Percentiles rank a stretch among this genome's conserved stretches.
These are phyloP conservation scores for Trypanosoma melophagium DNA, from an alignment of 208 protist species.

Conservation along the genomic window DNA sequence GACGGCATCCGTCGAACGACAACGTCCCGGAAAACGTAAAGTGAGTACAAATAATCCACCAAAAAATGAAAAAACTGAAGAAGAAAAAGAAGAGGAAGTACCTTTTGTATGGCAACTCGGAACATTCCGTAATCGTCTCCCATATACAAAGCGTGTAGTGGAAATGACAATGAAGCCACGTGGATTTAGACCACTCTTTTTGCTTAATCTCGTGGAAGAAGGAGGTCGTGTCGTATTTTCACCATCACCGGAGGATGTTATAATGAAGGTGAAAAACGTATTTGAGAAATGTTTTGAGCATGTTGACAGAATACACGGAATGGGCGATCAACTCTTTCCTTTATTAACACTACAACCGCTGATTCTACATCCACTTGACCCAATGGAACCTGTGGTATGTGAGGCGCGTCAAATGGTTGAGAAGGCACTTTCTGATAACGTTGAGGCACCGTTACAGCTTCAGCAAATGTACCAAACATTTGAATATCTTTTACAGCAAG, in stretches of 20 bases:
- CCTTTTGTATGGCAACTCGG: conserved; percentile 70
- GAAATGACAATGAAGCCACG: conserved; percentile 67
- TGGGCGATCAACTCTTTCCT: conserved; percentile 93
- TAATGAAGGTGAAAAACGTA: conserved; percentile 51
- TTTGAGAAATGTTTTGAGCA: conserved; percentile 82
- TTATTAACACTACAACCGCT: conserved; percentile 69
- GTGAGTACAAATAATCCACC: not conserved
- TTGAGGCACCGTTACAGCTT: conserved; percentile 81
- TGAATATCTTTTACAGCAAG: conserved; percentile 76
- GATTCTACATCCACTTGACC: conserved; percentile 47
- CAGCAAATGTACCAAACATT: conserved; percentile 90
- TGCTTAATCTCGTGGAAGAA: conserved; percentile 66
- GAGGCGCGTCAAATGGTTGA: conserved; percentile 51
- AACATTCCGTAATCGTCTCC: conserved; percentile 38
- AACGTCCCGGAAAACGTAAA: not conserved
- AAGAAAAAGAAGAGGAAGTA: conserved; percentile 25
- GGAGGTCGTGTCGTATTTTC: conserved; percentile 54
- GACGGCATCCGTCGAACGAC: conserved; percentile 9
- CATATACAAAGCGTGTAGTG: conserved; percentile 74
- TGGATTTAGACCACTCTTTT: conserved; percentile 83
- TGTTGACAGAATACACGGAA: conserved; percentile 63
- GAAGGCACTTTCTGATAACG: conserved; percentile 63
- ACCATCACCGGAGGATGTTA: conserved; percentile 72
- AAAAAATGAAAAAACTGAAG: conserved; percentile 10
- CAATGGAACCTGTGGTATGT: conserved; percentile 59